Evolutionary conservation across 1,139 yeast genomes (phyloP).

Genomic region (Diutina rugosa): DNA sequence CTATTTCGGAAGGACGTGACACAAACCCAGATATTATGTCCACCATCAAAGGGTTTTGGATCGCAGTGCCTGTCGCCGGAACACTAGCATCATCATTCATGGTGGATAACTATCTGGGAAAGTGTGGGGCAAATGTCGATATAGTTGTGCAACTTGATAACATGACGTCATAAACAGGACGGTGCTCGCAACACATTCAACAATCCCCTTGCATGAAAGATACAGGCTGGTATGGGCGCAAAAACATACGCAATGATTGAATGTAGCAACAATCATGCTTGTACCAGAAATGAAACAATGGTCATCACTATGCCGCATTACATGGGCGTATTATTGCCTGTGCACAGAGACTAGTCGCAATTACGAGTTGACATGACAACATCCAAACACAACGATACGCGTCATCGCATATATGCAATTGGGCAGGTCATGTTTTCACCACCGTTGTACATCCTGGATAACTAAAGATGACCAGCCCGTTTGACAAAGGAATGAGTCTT

Average conservation of each 20-base stretch:
- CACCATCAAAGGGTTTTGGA: background rate
- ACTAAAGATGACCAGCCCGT: background rate
- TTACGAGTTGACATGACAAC: background rate
- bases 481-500: background rate
- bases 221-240: background rate
- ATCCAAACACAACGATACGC: background rate
- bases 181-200: background rate
- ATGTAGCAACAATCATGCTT: background rate
- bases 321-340: background rate
- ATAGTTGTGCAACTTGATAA: background rate
- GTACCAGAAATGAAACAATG: background rate
- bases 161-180: background rate
- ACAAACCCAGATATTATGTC: background rate
- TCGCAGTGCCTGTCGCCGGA: background rate
- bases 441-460: background rate
- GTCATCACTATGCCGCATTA: background rate
- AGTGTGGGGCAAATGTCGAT: background rate
- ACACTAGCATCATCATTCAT: background rate
- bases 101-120: background rate
- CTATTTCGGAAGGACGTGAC: background rate
- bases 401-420: background rate
- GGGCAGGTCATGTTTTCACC: background rate
- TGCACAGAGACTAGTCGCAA: background rate
- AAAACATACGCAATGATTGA: background rate
- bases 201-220: background rate